phyloP scores from a whole-genome alignment of 73 alveolate species.

The Diophrys appendiculata region DNA sequence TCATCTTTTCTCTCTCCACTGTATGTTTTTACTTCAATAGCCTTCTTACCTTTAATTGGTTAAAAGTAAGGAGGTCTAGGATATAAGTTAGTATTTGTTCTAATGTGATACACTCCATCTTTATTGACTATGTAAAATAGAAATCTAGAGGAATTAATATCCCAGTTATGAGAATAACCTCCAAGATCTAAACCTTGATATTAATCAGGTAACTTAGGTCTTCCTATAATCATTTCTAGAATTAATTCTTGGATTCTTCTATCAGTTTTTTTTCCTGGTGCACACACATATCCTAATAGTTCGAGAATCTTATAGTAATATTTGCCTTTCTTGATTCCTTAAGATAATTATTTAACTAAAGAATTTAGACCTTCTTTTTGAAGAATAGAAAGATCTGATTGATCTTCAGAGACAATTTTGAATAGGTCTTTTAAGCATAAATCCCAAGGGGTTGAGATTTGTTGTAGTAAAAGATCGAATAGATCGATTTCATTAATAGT shows the following conservation, averaged over 20 bases:
- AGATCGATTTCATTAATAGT: conserved; percentile 2
- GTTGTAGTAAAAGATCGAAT: not conserved
- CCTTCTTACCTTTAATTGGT: not conserved
- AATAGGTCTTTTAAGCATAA: conserved; percentile 3
- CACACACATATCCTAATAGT: not conserved
- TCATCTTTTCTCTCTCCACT: not conserved
- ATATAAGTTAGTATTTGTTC: not conserved
- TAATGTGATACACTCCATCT: not conserved
- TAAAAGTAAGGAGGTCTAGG: conserved; percentile 11
- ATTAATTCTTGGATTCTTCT: conserved; percentile 9
- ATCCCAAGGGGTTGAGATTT: conserved; percentile 6
- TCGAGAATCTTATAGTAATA: not conserved
- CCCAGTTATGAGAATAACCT: conserved; percentile 6
- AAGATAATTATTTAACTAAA: not conserved
- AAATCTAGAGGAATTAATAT: not conserved
- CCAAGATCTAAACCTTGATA: not conserved
- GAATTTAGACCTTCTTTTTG: conserved; percentile 5
- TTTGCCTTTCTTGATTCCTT: not conserved
- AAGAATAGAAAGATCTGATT: not conserved
- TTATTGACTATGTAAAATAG: conserved; percentile 1
- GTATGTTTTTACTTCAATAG: not conserved
- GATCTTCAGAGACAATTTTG: not conserved
- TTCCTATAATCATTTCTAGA: conserved; percentile 12
- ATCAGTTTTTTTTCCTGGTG: conserved; percentile 18
- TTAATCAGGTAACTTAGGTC: not conserved